These are phyloP conservation scores for Chaetomidium leptoderma DNA, from an alignment of 495 filamentous ascomycete species.

Conservation along the genomic window DNA sequence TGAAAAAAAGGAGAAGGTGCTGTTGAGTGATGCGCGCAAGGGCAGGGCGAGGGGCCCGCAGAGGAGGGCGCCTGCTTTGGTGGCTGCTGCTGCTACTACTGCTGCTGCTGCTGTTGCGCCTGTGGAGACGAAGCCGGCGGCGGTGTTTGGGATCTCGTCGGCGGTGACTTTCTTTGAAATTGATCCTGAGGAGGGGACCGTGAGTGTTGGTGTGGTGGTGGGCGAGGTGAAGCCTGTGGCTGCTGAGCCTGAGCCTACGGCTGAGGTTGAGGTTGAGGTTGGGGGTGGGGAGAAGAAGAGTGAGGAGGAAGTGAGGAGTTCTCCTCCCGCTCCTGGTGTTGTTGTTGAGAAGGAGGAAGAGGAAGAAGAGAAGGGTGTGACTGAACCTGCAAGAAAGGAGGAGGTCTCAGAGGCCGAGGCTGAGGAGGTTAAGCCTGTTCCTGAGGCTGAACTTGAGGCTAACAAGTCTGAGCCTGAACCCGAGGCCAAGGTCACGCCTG, in stretches of 20 bases:
- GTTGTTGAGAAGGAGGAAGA: constrained; percentile 4
- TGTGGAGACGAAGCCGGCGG: constrained; percentile 21
- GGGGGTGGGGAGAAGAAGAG: constrained; percentile 27
- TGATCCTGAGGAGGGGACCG: constrained; percentile 48
- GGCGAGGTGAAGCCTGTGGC: neutral
- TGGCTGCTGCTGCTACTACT: constrained; percentile 45
- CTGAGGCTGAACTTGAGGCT: constrained; percentile 19
- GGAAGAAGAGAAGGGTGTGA: neutral
- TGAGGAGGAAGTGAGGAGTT: neutral
- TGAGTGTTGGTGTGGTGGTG: constrained; percentile 35
- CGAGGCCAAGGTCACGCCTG: constrained; percentile 19
- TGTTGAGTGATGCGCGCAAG: constrained; percentile 81
- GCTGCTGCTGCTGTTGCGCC: constrained; percentile 14
- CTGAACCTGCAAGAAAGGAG: neutral
- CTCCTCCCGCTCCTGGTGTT: neutral
- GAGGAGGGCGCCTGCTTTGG: constrained; percentile 60
- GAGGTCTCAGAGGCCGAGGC: constrained; percentile 4
- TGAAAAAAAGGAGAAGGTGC: constrained; percentile 73
- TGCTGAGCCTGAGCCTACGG: constrained; percentile 16
- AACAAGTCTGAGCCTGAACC: constrained; percentile 11
- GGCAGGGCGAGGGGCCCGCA: constrained; percentile 83
- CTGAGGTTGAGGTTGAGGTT: constrained; percentile 27
- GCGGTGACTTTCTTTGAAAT: constrained; percentile 47
- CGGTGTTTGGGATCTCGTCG: constrained; percentile 34
- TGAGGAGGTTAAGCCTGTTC: neutral